phyloP scores from a whole-genome alignment of 306 rosid genomes.

The Erythrophleum fordii region DNA sequence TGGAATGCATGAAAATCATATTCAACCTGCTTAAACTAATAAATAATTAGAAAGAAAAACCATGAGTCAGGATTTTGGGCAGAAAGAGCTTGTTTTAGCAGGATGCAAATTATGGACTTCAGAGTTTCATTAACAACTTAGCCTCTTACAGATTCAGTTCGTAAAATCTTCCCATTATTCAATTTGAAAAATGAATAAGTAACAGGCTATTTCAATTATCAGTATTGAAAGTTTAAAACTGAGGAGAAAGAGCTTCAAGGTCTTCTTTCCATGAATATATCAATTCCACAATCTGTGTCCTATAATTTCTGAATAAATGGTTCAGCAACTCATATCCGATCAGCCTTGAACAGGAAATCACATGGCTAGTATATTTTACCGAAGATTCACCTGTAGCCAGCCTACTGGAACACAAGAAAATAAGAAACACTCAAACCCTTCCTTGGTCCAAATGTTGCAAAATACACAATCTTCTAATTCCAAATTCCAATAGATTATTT shows the following conservation, averaged over 20 bases:
- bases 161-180: not conserved
- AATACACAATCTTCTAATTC: slow-evolving; percentile 12
- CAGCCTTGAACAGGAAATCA: slow-evolving; percentile 19
- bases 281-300: not conserved
- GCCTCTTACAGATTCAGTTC: slow-evolving; percentile 13
- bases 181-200: not conserved
- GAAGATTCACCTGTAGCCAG: not conserved
- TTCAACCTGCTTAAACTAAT: slow-evolving; percentile 17
- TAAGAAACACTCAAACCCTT: slow-evolving; percentile 21
- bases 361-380: slow-evolving; percentile 12
- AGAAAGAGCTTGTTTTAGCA: not conserved
- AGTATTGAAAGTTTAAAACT: not conserved
- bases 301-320: slow-evolving; percentile 28
- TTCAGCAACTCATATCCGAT: slow-evolving; percentile 23
- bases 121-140: slow-evolving; percentile 14
- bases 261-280: slow-evolving; percentile 13
- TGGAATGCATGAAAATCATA: slow-evolving; percentile 28
- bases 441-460: slow-evolving; percentile 20
- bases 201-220: not conserved
- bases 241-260: not conserved
- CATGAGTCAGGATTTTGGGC: slow-evolving; percentile 9
- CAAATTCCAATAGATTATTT: not conserved
- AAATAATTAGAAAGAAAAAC: slow-evolving; percentile 18
- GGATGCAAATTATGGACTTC: not conserved
- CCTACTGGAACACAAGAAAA: slow-evolving; percentile 19